phyloP scores from a whole-genome alignment of 345 rosid species.

The Limnanthes douglasii region DNA sequence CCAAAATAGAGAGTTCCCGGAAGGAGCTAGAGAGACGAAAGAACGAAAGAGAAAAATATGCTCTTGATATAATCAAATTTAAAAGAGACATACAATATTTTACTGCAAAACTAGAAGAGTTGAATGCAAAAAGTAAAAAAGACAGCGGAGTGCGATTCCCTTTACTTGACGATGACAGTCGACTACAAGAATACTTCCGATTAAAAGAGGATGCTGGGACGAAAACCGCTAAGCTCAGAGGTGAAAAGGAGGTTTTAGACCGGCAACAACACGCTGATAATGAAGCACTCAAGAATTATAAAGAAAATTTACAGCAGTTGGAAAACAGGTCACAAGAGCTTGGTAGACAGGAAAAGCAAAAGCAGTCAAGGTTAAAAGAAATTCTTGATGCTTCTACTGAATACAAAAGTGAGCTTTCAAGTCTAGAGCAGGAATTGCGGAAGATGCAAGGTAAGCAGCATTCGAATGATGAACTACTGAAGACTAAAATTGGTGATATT shows the following conservation, averaged over 20 bases:
- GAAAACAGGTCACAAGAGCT: conserved; percentile 65
- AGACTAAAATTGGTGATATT: conserved; percentile 55
- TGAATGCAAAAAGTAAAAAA: conserved; percentile 65
- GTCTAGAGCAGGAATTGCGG: conserved; percentile 48
- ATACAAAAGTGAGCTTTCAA: conserved; percentile 45
- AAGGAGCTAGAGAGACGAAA: conserved; percentile 72
- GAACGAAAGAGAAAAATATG: conserved; percentile 62
- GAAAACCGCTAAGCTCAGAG: conserved; percentile 78
- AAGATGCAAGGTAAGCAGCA: conserved; percentile 55
- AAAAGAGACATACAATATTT: conserved; percentile 58
- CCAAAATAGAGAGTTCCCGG: conserved; percentile 65
- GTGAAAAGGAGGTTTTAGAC: conserved; percentile 88
- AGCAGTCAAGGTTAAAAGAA: conserved; percentile 43
- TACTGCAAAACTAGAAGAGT: conserved; percentile 45
- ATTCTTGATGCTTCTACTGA: conserved; percentile 41
- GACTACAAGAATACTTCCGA: conserved; percentile 67
- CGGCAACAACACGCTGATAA: conserved; percentile 86
- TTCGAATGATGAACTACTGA: conserved; percentile 66
- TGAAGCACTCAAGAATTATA: conserved; percentile 82
- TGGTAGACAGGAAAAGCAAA: conserved; percentile 61
- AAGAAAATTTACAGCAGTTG: conserved; percentile 88
- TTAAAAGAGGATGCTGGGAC: conserved; percentile 92
- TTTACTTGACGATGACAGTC: conserved; percentile 65
- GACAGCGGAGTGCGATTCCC: conserved; percentile 72
- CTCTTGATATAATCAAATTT: conserved; percentile 44